Evolutionary conservation across 106 monocot species (phyloP).

Genomic region (Allium fistulosum): DNA sequence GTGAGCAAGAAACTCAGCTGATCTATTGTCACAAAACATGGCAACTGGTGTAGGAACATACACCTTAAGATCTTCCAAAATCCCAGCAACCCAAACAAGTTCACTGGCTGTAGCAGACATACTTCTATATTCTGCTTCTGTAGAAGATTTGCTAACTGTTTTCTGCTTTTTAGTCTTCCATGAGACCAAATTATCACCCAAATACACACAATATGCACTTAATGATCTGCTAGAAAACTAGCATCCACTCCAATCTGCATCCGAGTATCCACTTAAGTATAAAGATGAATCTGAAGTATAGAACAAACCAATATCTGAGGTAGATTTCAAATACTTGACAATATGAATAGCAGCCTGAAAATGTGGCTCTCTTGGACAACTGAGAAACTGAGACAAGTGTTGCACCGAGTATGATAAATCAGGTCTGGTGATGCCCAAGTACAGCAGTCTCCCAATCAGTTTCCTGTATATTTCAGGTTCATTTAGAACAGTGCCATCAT

Average conservation of each 20-base stretch:
- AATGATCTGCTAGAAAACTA: not conserved
- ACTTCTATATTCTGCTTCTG: not conserved
- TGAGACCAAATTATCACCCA: not conserved
- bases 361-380: not conserved
- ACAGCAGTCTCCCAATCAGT: not conserved
- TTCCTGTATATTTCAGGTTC: not conserved
- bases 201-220: not conserved
- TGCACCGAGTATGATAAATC: not conserved
- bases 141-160: not conserved
- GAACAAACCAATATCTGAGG: not conserved
- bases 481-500: too few relatives aligned
- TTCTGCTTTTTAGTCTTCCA: not conserved
- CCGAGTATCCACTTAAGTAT: not conserved
- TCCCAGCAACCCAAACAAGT: not conserved
- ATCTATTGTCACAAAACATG: slow-evolving; percentile 1
- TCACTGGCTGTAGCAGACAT: not conserved
- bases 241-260: not conserved
- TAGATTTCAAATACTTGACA: not conserved
- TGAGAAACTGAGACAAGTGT: not conserved
- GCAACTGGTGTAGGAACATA: not conserved
- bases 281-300: not conserved
- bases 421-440: not conserved
- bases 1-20: not conserved
- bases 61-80: not conserved
- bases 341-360: not conserved